Conservation (phyloP, 441 rosid species). For the Croton laevigatus region DNA sequence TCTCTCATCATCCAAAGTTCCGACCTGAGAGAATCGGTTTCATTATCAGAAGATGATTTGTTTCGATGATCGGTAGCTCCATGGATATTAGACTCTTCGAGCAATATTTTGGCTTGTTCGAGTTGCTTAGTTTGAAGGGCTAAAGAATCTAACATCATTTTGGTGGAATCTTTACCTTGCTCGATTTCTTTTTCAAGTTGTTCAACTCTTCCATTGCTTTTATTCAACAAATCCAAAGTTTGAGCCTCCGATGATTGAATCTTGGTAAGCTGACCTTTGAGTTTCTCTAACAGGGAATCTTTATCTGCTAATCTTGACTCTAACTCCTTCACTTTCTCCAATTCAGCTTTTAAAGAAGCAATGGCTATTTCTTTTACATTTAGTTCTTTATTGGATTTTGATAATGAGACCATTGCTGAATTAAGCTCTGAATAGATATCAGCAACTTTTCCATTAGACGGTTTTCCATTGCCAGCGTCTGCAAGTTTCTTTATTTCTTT, state of each 20-base stretch:
- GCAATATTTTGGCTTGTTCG: conserved; percentile 40
- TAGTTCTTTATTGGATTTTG: conserved; percentile 35
- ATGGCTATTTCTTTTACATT: conserved; percentile 40
- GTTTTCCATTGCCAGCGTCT: conserved; percentile 33
- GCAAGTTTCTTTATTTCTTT: conserved; percentile 31
- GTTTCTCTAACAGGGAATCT: conserved; percentile 25
- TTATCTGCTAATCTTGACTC: conserved; percentile 34
- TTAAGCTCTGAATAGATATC: conserved; percentile 51
- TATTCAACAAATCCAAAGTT: conserved; percentile 25
- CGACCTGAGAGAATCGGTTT: conserved; percentile 28
- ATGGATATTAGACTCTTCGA: conserved; percentile 42
- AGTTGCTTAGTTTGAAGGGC: conserved; percentile 37
- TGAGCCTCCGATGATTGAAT: conserved; percentile 28
- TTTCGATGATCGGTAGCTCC: conserved; percentile 19
- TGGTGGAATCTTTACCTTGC: conserved; percentile 30
- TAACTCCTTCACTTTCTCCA: conserved; percentile 29
- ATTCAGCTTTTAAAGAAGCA: conserved; percentile 34
- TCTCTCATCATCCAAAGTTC: conserved; percentile 38
- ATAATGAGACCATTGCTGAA: conserved; percentile 34
- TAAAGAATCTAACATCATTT: conserved; percentile 34
- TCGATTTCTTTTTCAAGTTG: conserved; percentile 40
- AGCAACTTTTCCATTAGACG: conserved; percentile 41
- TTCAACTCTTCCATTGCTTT: conserved; percentile 30
- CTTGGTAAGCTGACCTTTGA: conserved; percentile 25
- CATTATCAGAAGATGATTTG: conserved; percentile 23